phyloP scores from a whole-genome alignment of 129 eudicot species.

The Oenanthe sinensis region DNA sequence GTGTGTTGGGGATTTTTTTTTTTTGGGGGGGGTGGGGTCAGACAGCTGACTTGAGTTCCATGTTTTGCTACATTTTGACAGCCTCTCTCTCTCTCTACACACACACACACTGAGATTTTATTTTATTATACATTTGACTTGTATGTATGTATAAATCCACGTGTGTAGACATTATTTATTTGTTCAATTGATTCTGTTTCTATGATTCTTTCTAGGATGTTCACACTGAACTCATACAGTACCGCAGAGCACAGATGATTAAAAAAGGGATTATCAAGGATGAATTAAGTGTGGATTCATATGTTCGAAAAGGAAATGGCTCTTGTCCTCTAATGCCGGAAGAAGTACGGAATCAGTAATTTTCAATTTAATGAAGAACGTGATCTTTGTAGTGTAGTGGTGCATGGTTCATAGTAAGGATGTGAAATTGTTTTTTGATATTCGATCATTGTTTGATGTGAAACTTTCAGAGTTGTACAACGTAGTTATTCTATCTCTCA shows the following conservation, averaged over 20 bases:
- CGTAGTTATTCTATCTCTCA: neutral
- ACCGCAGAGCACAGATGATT: conserved; percentile 76
- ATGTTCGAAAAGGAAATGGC: conserved; percentile 51
- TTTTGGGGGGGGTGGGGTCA: neutral
- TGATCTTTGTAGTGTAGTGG: neutral
- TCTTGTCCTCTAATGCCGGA: conserved; percentile 64
- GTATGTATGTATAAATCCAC: neutral
- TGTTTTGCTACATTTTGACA: neutral
- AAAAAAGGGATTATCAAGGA: conserved; percentile 59
- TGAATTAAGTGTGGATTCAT: conserved; percentile 65
- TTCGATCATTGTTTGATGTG: neutral
- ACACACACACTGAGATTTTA: neutral
- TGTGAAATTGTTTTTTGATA: neutral
- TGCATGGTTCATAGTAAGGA: neutral
- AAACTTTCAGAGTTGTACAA: neutral
- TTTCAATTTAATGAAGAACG: neutral
- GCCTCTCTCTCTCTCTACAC: neutral
- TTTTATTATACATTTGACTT: conserved; percentile 8
- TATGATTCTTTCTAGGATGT: conserved; percentile 44
- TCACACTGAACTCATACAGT: conserved; percentile 83
- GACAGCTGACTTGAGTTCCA: neutral
- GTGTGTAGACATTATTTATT: neutral
- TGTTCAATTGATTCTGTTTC: conserved; percentile 9
- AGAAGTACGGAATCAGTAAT: conserved; percentile 28
- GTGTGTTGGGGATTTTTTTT: neutral